Base-by-base conservation (phyloP, 169 alveolate species). In the Eimeria brunetti region DNA sequence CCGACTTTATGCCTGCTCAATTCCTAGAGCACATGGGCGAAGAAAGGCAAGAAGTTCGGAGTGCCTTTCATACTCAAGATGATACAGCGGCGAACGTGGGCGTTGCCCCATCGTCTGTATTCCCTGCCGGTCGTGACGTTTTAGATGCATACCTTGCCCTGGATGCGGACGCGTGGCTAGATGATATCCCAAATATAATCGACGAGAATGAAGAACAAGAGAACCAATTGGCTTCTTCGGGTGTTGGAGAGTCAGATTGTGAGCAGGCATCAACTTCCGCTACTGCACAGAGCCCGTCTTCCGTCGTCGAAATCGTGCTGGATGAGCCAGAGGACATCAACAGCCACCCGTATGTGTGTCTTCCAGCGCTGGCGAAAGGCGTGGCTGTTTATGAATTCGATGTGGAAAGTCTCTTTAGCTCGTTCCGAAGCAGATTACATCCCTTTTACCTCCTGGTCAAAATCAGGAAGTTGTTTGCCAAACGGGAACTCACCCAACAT, bases 271-370 rank as follows among this genome's bases (percentile, higher is more conserved):
- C 88, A 11, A 11, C 88, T 16, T 44, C 64, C n/a, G 1, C 51
- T 3, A 14, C 24, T 33, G n/a, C 51, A 20, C 4, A 3, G 83
- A 53, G 4, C 38, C 30, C 4, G 41, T 33, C 6, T 78, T 6
- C 33, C n/a, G 46, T 9, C 7, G 27, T n/a, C 22, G 44, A 46
- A 44, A 24, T 4, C 6, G 62, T 7, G 20, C 16, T 53, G 33
- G 33, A 11, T 44, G 56, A 27, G 38, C 8, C 24, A 76, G 18
- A 20, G 38, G 22, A 41, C 5, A 76, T 44, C 22, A 2, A 20
- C 30, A 8, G 11, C 1, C 88, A 78, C 88, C 88, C 88, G 24
- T 49, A 3, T 78, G 88, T 46, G 67, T 67, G 88, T n/a, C 46
- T 78, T 27, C 88, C 88, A 78, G 14, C 27, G 41, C 69, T 78